Evolutionary conservation across 2,329 filamentous ascomycete species (phyloP).

Genomic region (Didymella keratinophila): DNA sequence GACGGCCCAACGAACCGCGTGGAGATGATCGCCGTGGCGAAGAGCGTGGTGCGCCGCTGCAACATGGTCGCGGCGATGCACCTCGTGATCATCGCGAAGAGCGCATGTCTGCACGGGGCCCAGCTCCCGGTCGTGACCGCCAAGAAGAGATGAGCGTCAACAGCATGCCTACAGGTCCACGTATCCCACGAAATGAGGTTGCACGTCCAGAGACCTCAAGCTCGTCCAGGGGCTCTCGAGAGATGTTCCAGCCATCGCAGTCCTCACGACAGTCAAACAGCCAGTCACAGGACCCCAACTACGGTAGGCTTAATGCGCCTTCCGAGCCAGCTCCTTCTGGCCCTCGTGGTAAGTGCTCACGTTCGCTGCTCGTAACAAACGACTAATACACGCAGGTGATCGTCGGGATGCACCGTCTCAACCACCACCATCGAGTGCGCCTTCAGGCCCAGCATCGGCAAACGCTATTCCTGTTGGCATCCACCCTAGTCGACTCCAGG

Average conservation of each 20-base stretch:
- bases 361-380: too few species aligned
- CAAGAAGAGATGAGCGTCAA: slow-evolving; percentile 43
- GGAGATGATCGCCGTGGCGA: slow-evolving; percentile 38
- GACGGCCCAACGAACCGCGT: slow-evolving; percentile 33
- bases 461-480: slow-evolving; percentile 55
- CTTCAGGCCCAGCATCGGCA: slow-evolving; percentile 38
- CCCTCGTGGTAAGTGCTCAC: slow-evolving; percentile 55
- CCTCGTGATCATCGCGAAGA: slow-evolving; percentile 46
- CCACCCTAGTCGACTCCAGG: slow-evolving; percentile 62
- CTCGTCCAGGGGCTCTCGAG: slow-evolving; percentile 43
- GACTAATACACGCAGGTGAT: slow-evolving; percentile 30
- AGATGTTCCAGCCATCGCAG: slow-evolving; percentile 51
- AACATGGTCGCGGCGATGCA: slow-evolving; percentile 37
- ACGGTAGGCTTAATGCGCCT: slow-evolving; percentile 58
- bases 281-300: slow-evolving; percentile 55
- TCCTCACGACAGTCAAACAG: slow-evolving; percentile 47
- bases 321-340: slow-evolving; percentile 62
- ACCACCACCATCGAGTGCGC: slow-evolving; percentile 41
- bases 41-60: slow-evolving; percentile 32
- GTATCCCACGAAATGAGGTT: slow-evolving; percentile 52
- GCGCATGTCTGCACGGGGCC: slow-evolving; percentile 32
- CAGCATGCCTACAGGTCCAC: slow-evolving; percentile 62
- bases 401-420: slow-evolving; percentile 39
- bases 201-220: slow-evolving; percentile 7
- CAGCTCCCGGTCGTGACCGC: slow-evolving; percentile 50